Evolutionary conservation across 768 basidiomycete genomes (phyloP), one percentile per base, ranked within the genome.

Genomic region (Tricholomella constricta): DNA sequence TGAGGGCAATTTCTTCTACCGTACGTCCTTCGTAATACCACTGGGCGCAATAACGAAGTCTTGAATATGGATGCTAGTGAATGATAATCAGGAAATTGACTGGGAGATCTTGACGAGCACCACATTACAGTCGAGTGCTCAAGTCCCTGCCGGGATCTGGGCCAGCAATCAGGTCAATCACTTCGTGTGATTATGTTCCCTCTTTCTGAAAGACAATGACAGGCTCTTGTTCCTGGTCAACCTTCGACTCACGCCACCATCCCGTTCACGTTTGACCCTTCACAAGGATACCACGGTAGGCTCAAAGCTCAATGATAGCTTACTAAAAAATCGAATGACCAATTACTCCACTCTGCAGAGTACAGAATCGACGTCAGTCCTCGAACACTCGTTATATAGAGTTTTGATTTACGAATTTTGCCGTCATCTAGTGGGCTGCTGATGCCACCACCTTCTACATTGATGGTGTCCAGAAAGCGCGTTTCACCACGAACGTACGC

Each of bases 1-100:
- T 15, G 71, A 72, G 36, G 72, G 72, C 31, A 71, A 70, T 53
- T 72, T 74, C 45, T 69, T 70, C 55, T 74, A 72, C 50, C 51
- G 71, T 69, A 52, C 49, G 68, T 51, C 15, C 22, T 42, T 26
- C 34, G 42, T 4, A 25, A 29, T 15, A 10, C n/a, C 27, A 25
- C 25, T 27, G 23, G 20, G 22, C 19, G 14, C 17, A 37, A 11
- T 4, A 41, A 42, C 42, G 20, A 51, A 45, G 40, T 22, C 22
- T 37, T 9, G 4, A 19, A 19, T 31, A 11, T 31, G 6, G 40
- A 34, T 38, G 35, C 9, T 50, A 71, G 72, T 58, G 38, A 67
- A 65, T 32, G 64, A 67, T 19, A 65, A 62, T 32, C 66, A 70
- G 42, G 72, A 73, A 51, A 67, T 51, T 17, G 72, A 73, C 47